A percentile compares a stretch with the other conserved stretches of the same genome.
Conservation (phyloP, 2,329 filamentous ascomycete species). For the Xylaria sp. region DNA sequence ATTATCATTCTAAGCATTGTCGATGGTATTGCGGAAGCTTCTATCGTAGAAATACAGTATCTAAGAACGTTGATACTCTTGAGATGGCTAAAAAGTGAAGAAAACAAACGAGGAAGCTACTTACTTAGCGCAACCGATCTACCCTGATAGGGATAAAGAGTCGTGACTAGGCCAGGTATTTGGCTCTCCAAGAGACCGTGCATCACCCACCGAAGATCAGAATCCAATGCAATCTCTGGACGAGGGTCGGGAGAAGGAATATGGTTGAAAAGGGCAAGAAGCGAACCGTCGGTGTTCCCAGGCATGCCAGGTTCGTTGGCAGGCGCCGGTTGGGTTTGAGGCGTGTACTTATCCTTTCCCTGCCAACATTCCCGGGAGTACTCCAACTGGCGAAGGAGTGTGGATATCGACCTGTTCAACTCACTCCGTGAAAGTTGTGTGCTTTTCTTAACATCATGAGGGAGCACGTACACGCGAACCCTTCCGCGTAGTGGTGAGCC, state of each 20-base stretch:
- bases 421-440: conserved; percentile 62
- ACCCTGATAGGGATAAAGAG: conserved; percentile 81
- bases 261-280: conserved; percentile 79
- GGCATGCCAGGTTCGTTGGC: conserved; percentile 49
- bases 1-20: not conserved
- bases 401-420: conserved; percentile 59
- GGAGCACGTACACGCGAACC: conserved; percentile 70
- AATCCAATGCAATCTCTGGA: conserved; percentile 60
- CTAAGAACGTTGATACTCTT: not conserved
- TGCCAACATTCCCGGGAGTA: conserved; percentile 67
- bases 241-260: conserved; percentile 74
- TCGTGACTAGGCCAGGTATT: conserved; percentile 69
- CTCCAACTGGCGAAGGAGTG: conserved; percentile 66
- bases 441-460: conserved; percentile 70
- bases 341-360: conserved; percentile 52
- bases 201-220: conserved; percentile 64
- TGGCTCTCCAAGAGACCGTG: conserved; percentile 64
- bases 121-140: conserved; percentile 76
- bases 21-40: not conserved
- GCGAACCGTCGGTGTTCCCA: conserved; percentile 59
- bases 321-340: conserved; percentile 33
- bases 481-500: conserved; percentile 44
- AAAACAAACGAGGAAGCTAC: not conserved
- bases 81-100: not conserved
- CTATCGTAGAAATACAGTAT: rapidly evolving